Evolutionary conservation across 2,329 filamentous ascomycete species (phyloP).

Genomic region (Botrytis porri): DNA sequence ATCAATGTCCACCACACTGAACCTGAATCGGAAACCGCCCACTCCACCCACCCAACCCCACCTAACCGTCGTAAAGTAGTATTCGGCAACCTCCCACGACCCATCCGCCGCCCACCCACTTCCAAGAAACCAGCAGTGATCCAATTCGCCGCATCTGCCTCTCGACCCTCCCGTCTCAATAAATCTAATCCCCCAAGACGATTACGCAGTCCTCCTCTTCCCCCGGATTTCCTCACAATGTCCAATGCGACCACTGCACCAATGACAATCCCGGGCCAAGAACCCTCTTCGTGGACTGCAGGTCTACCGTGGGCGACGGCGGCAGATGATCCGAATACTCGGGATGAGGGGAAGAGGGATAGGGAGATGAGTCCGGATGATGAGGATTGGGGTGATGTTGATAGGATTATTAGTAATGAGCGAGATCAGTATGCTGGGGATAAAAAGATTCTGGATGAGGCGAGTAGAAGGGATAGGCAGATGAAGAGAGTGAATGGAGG

Average conservation of each 20-base stretch:
- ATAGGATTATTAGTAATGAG: background rate
- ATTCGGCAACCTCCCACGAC: background rate
- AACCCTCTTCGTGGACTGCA: background rate
- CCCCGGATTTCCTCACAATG: background rate
- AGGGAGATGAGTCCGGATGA: background rate
- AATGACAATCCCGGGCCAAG: background rate
- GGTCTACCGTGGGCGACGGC: background rate
- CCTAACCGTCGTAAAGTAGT: background rate
- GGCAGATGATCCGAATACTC: background rate
- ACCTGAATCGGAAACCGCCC: background rate
- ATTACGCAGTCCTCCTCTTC: background rate
- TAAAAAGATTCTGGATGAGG: background rate
- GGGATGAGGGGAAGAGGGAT: background rate
- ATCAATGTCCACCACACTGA: background rate
- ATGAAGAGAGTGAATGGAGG: background rate
- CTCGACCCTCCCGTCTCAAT: rapidly evolving
- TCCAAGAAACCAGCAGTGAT: rapidly evolving
- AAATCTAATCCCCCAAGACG: rapidly evolving
- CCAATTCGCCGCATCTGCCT: rapidly evolving
- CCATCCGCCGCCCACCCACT: background rate
- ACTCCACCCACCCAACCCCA: background rate
- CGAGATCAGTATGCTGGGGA: background rate
- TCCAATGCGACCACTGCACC: background rate
- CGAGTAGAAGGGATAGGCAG: background rate
- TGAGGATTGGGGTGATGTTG: background rate